Conservation (phyloP, 768 basidiomycete genomes). For the Dioszegia crocea region DNA sequence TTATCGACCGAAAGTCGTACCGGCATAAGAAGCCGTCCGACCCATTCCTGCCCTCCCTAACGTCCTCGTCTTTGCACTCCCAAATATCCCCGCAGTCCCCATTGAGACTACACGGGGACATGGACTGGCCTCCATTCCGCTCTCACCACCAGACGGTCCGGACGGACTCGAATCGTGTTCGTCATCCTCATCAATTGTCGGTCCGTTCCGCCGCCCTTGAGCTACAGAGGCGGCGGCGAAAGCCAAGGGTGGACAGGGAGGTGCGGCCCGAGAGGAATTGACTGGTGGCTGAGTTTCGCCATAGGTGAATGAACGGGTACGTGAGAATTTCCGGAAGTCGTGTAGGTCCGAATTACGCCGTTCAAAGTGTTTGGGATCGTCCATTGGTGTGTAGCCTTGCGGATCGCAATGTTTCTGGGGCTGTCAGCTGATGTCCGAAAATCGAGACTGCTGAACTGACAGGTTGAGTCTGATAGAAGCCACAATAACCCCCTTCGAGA, state of each 20-base stretch:
- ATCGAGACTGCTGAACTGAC: conserved; percentile 28
- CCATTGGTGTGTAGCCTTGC: conserved; percentile 83
- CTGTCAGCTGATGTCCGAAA: neutral
- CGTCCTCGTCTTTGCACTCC: conserved; percentile 34
- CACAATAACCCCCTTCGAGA: conserved; percentile 90
- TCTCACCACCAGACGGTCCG: conserved; percentile 58
- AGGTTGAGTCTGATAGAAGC: conserved; percentile 69
- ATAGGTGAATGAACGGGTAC: conserved; percentile 87
- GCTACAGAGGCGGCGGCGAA: conserved; percentile 44
- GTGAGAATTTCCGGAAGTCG: conserved; percentile 86
- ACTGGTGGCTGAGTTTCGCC: conserved; percentile 58
- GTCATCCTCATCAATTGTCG: conserved; percentile 64
- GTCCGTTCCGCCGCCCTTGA: conserved; percentile 51
- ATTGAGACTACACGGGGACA: conserved; percentile 58
- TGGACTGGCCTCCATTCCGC: conserved; percentile 73
- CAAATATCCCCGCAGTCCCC: conserved; percentile 36
- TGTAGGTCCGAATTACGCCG: conserved; percentile 82
- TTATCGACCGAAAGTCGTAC: conserved; percentile 15
- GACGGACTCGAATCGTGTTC: conserved; percentile 52
- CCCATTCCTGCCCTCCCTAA: conserved; percentile 27
- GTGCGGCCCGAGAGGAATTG: conserved; percentile 18
- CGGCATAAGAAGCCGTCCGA: conserved; percentile 37
- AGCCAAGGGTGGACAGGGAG: conserved; percentile 39
- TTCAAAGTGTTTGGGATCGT: conserved; percentile 76
- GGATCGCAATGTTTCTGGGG: conserved; percentile 62